Evolutionary conservation across 345 rosid genomes (phyloP), one percentile per base, ranked within the genome.

Genomic region (Schrenkiella parvula): DNA sequence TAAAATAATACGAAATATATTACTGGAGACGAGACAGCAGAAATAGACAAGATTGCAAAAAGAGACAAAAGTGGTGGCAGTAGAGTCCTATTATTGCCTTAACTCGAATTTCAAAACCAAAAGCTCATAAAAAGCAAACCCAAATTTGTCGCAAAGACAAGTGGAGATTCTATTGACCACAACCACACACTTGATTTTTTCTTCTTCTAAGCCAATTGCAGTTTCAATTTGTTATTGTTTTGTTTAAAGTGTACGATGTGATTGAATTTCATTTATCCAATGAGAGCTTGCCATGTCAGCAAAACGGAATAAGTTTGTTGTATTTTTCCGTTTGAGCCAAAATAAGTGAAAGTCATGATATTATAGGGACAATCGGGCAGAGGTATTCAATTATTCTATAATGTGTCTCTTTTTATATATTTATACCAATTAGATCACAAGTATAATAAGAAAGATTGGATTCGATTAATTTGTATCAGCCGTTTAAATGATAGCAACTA

Each of bases 121-220:
- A 74, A 74, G 68, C 72, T 66, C 78, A 50, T 53, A 22, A 41
- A 74, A 74, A 74, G 68, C 68, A 66, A 74, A 50, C 47, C 28
- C 61, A 34, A 21, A 29, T 48, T 66, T 74, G 62, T 74, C 78
- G 19, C 37, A 48, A 6, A 50, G 62, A 74, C 78, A 74, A 67
- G 78, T 74, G 78, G 78, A 67, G 68, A 74, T 74, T 67, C 78
- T 67, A 67, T 74, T 59, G 78, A 74, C 78, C 78, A 67, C 68
- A 74, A 62, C 53, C 59, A 66, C 48, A 63, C 63, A 74, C 78
- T 74, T 67, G 78, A 58, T 13, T 42, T 66, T 21, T 42, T 21
- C 41, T 29, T 51, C 35, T 15, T 46, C 42, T 57, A 37, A 57
- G 53, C 72, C 62, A 74, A 17, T 58, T 66, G 78, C 46, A 35